Base-by-base conservation (phyloP, 2,329 filamentous ascomycete species). In the Colletotrichum noveboracense region DNA sequence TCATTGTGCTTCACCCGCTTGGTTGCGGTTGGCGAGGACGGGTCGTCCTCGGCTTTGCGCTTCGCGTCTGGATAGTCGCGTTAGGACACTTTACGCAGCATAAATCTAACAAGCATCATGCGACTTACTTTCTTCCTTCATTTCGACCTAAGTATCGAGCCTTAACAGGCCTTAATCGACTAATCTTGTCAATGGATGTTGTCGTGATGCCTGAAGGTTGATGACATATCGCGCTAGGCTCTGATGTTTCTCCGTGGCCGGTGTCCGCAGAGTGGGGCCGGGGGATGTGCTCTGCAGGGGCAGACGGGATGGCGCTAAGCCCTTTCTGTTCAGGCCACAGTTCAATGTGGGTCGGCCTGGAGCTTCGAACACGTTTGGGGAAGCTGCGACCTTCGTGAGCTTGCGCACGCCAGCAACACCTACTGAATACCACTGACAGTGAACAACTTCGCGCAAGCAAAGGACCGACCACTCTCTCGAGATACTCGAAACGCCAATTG, bases 31-130 rank as follows among this genome's bases (percentile, higher is more conserved):
- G 91, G 89, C 67, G 91, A 92, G 71, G 89, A 86, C 61, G 91
- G 90, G 77, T 94, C 93, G 78, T 94, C 91, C 66, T 87, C 88
- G 6, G 94, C 94, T 85, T 96, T 96, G 84, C 94, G 93, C 88
- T 96, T 96, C 55, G 85, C 88, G 80, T 62, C 74, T 76, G 36
- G 6, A 8, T 14, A n/a, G 38, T 61, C 71, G 61, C 21, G 52
- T 75, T 58, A 74, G 71, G 7, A 34, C 36, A 8, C 5, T 1
- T 24, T 6, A n/a, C 5, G 12, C 2, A 10, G 7, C 6, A 7
- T 7, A 4, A 4, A 3, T 14, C 21, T 14, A 5, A 9, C 14
- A 14, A 7, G 4, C 1, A 8, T 21, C 13, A 60, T 16, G 38
- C 43, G 48, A 77, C 84, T 77, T 79, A 86, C 85, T 83, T 68